These are phyloP conservation scores for Trichoderma asperellum DNA, from an alignment of 2,329 filamentous ascomycete genomes.

Conservation along the genomic window DNA sequence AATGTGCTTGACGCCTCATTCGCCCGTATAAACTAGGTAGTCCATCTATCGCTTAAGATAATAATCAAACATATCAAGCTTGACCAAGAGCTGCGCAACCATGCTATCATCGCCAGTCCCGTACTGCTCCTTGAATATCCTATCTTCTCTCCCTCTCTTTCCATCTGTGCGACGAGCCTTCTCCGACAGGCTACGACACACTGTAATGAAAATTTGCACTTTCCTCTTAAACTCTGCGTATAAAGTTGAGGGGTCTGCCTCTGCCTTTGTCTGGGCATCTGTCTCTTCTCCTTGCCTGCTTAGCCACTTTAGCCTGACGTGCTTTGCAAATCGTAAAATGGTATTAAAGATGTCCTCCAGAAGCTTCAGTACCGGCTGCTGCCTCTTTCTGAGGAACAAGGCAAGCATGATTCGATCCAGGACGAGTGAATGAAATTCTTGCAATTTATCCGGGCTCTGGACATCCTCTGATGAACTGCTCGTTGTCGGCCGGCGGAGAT, in stretches of 20 bases:
- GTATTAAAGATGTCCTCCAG: conserved; percentile 76
- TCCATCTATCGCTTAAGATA: conserved; percentile 49
- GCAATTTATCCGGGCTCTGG: conserved; percentile 66
- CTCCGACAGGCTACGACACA: conserved; percentile 69
- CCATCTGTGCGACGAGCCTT: conserved; percentile 55
- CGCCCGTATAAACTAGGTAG: neutral
- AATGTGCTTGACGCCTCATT: neutral
- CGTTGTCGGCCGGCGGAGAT: conserved; percentile 53
- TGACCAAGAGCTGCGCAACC: conserved; percentile 68
- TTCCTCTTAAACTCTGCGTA: conserved; percentile 72
- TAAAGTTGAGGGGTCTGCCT: conserved; percentile 45
- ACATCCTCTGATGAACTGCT: conserved; percentile 39
- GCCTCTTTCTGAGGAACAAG: conserved; percentile 73
- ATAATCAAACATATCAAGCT: conserved; percentile 72
- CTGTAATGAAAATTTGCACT: conserved; percentile 72
- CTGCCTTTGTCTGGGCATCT: conserved; percentile 25
- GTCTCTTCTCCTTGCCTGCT: conserved; percentile 34
- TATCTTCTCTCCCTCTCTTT: conserved; percentile 38
- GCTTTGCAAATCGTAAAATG: conserved; percentile 72
- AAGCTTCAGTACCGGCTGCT: conserved; percentile 71
- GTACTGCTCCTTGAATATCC: conserved; percentile 42
- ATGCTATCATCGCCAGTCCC: conserved; percentile 57
- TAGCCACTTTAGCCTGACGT: conserved; percentile 46
- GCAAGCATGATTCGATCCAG: conserved; percentile 76
- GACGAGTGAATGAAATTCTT: conserved; percentile 70